Percentiles rank a stretch among this genome's conserved stretches.
Evolutionary conservation across 768 basidiomycete genomes (phyloP).

Genomic region (Tricholoma hemisulphureum): DNA sequence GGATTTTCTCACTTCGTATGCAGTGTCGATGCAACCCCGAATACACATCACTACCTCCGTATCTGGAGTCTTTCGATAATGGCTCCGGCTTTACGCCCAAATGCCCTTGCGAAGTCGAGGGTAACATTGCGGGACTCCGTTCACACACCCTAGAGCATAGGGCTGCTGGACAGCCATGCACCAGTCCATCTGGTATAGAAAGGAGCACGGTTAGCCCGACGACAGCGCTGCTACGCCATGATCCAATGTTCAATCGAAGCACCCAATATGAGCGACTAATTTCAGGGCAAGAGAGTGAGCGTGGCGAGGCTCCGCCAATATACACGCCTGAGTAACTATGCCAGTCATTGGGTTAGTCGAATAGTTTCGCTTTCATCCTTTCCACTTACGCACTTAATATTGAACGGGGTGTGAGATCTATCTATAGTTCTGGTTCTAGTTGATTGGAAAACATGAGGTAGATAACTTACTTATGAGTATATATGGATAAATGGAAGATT

Average conservation of each 20-base stretch:
- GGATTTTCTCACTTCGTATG: background rate
- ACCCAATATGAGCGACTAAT: constrained; percentile 76
- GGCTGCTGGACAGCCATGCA: constrained; percentile 34
- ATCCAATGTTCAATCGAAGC: constrained; percentile 43
- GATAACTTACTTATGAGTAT: constrained; percentile 6
- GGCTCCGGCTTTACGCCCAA: constrained; percentile 29
- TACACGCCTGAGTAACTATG: constrained; percentile 38
- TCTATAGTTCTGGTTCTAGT: background rate
- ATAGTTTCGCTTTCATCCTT: background rate
- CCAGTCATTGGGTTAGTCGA: background rate
- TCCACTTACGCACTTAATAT: background rate
- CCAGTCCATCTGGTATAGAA: constrained; percentile 36
- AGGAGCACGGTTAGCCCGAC: constrained; percentile 32
- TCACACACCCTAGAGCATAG: constrained; percentile 28
- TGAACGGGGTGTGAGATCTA: background rate
- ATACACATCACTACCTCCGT: constrained; percentile 76
- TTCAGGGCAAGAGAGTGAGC: constrained; percentile 76
- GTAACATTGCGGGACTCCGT: background rate
- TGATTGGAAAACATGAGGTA: background rate
- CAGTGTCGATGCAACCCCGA: constrained; percentile 83
- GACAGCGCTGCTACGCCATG: constrained; percentile 24
- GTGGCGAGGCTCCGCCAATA: constrained; percentile 83
- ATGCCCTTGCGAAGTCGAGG: constrained; percentile 46
- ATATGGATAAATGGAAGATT: background rate
- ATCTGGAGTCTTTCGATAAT: constrained; percentile 51